Percentiles rank a stretch among this genome's conserved stretches.
phyloP scores from a whole-genome alignment of 78 protist species.

The Dictyostelium discoideum region DNA sequence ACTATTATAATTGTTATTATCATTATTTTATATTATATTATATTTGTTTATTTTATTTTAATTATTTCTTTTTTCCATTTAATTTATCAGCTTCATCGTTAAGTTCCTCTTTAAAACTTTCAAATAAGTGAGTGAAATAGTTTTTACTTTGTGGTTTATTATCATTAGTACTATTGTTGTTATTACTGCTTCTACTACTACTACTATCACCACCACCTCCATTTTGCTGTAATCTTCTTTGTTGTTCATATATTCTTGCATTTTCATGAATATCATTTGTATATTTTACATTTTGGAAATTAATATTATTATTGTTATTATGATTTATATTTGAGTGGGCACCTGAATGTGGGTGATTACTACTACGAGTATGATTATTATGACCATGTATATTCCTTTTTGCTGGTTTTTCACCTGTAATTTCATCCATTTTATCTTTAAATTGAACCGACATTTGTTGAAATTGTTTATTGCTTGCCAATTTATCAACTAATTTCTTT shows the following conservation, averaged over 20 bases:
- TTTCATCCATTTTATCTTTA: not conserved
- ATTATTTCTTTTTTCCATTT: not conserved
- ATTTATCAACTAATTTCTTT: not conserved
- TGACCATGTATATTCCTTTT: not conserved
- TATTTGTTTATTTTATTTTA: too few relatives aligned
- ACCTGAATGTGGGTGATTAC: not conserved
- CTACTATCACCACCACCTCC: not conserved
- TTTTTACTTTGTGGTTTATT: not conserved
- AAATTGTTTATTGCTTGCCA: not conserved
- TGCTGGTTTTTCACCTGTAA: not conserved
- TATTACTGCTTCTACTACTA: not conserved
- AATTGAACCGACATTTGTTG: constrained; percentile 17
- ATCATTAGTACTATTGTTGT: not conserved
- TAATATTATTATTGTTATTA: not conserved
- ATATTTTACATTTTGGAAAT: not conserved
- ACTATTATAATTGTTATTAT: not conserved
- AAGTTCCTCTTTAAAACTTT: constrained; percentile 7
- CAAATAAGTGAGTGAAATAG: constrained; percentile 8
- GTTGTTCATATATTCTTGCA: constrained; percentile 21
- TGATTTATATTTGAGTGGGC: not conserved
- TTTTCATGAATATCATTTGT: constrained; percentile 6
- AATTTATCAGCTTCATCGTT: not conserved
- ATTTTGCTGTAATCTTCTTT: constrained; percentile 7
- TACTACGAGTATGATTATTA: not conserved
- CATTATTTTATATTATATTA: too few relatives aligned